phyloP scores from a whole-genome alignment of 345 rosid genomes.

The Cardiospermum halicacabum region DNA sequence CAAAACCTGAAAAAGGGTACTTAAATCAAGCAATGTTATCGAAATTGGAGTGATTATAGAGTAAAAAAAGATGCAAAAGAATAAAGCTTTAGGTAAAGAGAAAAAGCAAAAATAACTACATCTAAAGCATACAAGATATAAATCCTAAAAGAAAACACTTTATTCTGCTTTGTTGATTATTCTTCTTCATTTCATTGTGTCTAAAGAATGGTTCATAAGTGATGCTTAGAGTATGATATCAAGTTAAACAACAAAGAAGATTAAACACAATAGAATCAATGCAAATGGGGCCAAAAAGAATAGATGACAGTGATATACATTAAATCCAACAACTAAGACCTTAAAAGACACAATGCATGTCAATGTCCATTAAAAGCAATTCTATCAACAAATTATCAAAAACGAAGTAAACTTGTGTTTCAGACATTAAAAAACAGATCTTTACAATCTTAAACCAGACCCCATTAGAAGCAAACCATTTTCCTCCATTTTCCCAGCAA shows the following conservation, averaged over 20 bases:
- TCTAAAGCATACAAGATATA: slow-evolving; percentile 8
- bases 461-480: background rate
- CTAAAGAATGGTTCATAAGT: background rate
- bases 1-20: background rate
- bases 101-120: slow-evolving; percentile 19
- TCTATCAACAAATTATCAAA: too few species aligned
- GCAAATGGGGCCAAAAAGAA: background rate
- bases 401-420: background rate
- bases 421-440: background rate
- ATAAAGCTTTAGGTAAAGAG: slow-evolving; percentile 15
- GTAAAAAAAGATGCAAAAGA: slow-evolving; percentile 24
- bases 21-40: slow-evolving; percentile 7
- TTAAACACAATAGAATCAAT: background rate
- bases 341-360: background rate
- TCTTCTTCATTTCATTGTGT: background rate
- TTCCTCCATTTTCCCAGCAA: slow-evolving; percentile 10
- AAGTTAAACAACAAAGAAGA: background rate
- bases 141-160: background rate
- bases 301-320: background rate
- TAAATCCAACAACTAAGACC: background rate
- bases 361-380: slow-evolving; percentile 8
- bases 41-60: slow-evolving; percentile 14
- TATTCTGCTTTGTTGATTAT: slow-evolving; percentile 1
- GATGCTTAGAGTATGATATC: background rate
- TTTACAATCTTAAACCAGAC: background rate